phyloP scores from a whole-genome alignment of 305 asterid species.

The Fraxinus greggii region DNA sequence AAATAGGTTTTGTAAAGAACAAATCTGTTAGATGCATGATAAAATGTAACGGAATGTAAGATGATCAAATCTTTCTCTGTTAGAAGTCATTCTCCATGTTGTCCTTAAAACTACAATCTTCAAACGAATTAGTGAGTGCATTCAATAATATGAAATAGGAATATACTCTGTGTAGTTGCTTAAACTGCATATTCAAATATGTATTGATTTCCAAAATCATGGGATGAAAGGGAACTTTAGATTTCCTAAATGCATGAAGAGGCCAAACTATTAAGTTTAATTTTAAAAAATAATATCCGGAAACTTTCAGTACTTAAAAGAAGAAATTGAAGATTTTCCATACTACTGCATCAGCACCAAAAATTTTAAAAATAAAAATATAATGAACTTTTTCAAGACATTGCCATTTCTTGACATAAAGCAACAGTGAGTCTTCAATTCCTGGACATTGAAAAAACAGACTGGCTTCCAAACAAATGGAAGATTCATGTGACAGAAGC shows the following conservation, averaged over 20 bases:
- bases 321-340: background rate
- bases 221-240: background rate
- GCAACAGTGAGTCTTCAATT: background rate
- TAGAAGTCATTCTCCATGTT: background rate
- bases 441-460: background rate
- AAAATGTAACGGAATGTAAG: background rate
- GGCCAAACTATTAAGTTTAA: background rate
- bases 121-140: background rate
- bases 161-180: background rate
- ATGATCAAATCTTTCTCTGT: background rate
- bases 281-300: background rate
- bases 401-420: background rate
- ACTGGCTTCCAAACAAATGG: background rate
- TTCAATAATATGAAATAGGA: background rate
- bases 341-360: background rate
- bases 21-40: slow-evolving; percentile 15
- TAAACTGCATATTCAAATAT: background rate
- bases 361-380: background rate
- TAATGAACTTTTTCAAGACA: background rate
- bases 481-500: background rate
- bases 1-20: slow-evolving; percentile 12
- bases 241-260: background rate
- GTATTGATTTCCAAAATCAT: background rate
- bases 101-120: background rate
- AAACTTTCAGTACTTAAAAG: background rate